These are phyloP conservation scores for Alternaria conjuncta DNA, from an alignment of 2,329 filamentous ascomycete species.

Conservation along the genomic window DNA sequence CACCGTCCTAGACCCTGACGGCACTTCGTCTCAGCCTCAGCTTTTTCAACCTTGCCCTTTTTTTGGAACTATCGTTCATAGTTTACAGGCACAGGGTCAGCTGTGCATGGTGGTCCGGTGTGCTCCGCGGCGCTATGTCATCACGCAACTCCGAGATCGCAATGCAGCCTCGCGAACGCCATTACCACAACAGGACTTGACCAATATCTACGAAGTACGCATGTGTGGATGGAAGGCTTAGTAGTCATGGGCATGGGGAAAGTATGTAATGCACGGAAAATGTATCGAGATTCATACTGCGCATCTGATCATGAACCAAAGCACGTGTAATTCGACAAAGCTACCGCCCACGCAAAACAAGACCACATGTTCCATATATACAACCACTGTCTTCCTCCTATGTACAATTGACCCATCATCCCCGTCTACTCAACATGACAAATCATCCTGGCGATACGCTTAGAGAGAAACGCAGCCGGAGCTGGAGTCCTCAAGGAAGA, in stretches of 20 bases:
- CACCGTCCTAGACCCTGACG: slow-evolving; percentile 6
- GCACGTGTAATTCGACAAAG: not conserved
- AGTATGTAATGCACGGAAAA: accelerated
- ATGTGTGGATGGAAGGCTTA: not conserved
- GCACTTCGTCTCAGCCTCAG: slow-evolving; percentile 13
- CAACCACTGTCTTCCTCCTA: not conserved
- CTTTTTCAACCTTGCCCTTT: not conserved
- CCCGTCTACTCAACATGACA: not conserved
- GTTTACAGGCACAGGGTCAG: not conserved
- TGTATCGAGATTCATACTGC: not conserved
- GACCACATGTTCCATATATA: not conserved
- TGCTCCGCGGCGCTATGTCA: not conserved
- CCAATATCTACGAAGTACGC: not conserved
- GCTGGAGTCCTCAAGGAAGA: slow-evolving; percentile 49
- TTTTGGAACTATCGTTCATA: not conserved
- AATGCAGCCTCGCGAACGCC: accelerated
- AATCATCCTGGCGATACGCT: not conserved
- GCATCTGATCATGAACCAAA: not conserved
- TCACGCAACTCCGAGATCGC: not conserved
- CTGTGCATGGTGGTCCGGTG: not conserved
- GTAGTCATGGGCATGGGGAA: not conserved
- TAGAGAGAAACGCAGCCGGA: slow-evolving; percentile 43
- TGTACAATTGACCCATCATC: not conserved
- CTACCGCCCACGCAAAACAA: not conserved
- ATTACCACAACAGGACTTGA: not conserved